Conservation (phyloP, 2,329 filamentous ascomycete species). For the Chaetomiaceae sp. region DNA sequence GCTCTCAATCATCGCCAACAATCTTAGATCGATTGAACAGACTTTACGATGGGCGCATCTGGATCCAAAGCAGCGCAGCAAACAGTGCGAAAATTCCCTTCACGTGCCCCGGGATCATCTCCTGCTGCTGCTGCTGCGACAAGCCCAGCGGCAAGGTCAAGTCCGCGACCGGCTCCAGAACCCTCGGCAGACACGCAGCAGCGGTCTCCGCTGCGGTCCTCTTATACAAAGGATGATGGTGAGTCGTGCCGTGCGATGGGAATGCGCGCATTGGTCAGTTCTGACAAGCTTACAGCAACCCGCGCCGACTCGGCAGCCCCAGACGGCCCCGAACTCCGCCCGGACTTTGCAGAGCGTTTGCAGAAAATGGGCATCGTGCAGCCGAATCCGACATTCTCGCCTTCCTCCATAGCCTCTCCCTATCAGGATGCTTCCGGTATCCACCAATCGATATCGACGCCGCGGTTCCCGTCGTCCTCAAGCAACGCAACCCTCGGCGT, state of each 20-base stretch:
- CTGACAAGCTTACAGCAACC: slow-evolving; percentile 33
- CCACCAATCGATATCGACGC: slow-evolving; percentile 7
- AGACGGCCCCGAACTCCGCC: slow-evolving; percentile 34
- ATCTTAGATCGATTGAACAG: not conserved
- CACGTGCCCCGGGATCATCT: slow-evolving; percentile 25
- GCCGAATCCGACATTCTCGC: slow-evolving; percentile 50
- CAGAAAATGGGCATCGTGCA: slow-evolving; percentile 52
- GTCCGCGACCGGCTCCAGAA: slow-evolving; percentile 2
- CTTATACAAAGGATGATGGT: slow-evolving; percentile 27
- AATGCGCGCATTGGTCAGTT: not conserved
- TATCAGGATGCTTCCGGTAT: slow-evolving; percentile 10
- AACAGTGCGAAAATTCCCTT: slow-evolving; percentile 28
- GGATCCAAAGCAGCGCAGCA: slow-evolving; percentile 25
- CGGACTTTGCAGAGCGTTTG: slow-evolving; percentile 49
- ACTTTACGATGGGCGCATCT: slow-evolving; percentile 21
- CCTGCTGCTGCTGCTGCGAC: slow-evolving; percentile 10
- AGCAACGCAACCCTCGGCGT: slow-evolving; percentile 42
- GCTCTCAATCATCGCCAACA: no score
- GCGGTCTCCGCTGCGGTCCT: slow-evolving; percentile 17
- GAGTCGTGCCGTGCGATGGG: not conserved
- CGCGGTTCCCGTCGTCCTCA: slow-evolving; percentile 16
- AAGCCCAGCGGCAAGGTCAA: slow-evolving; percentile 10
- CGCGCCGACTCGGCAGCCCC: slow-evolving; percentile 39
- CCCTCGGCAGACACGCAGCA: not conserved
- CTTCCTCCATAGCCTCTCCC: slow-evolving; percentile 42